Evolutionary conservation across 208 protist genomes (phyloP), one percentile per base, ranked within the genome.

Genomic region (Leishmania braziliensis): DNA sequence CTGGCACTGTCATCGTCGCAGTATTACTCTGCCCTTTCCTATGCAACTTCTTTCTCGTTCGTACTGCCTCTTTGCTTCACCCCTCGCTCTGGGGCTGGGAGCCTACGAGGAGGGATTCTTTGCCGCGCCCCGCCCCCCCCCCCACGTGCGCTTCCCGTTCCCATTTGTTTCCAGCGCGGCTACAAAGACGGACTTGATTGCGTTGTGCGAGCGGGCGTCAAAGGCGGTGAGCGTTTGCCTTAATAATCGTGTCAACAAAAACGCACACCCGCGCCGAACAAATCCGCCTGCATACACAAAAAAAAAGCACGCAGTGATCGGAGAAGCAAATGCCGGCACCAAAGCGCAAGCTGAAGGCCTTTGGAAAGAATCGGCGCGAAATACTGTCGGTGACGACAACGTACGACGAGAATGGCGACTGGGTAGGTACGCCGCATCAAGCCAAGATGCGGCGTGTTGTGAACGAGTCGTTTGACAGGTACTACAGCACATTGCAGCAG

Each of bases 351-450:
- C 86, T 95, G 3, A 94, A 94, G 78, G 84, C 86, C 14, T 92
- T 95, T 51, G 89, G 90, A 58, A 95, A 95, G 74, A 87, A 94
- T 78, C 81, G 89, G 20, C 89, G 89, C 29, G 91, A 92, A 81
- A 66, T 71, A 39, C 77, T 86, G 26, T 70, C 65, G 66, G 23
- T 36, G 2, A 81, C 81, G 8, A 94, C 92, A 1, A 72, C 62
- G 62, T 93, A 91, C 79, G 91, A 96, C 77, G 91, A 79, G n/a
- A 83, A 96, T n/a, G 93, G 91, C 26, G 84, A 95, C 84, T 94
- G 93, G 93, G 82, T 93, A 14, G 70, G 82, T 3, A 58, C 79
- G 16, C 81, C 83, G 43, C 91, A 95, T 68, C 93, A 95, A 70
- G 89, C 90, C 53, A 69, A 80, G 72, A 88, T 97, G 84, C 89